phyloP scores from a whole-genome alignment of 495 filamentous ascomycete species.

The Penicillium mononematosum region DNA sequence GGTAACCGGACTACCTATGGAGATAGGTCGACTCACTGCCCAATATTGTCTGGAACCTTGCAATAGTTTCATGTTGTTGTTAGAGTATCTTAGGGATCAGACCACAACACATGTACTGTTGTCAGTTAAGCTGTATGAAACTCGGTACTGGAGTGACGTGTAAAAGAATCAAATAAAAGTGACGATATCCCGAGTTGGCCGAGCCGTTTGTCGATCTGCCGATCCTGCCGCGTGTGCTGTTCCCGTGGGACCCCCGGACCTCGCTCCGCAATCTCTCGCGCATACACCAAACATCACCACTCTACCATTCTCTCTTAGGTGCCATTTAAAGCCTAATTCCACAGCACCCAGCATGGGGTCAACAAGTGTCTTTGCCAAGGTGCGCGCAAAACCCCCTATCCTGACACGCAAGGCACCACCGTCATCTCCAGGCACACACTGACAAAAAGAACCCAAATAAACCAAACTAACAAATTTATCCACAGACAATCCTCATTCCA shows the following conservation, averaged over 20 bases:
- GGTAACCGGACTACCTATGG: too few species aligned
- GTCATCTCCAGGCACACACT: neutral
- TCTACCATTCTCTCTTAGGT: neutral
- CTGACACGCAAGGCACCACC: neutral
- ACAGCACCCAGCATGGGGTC: conserved; percentile 28
- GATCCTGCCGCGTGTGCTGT: conserved; percentile 4
- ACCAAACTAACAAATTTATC: conserved; percentile 12
- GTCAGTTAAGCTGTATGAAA: neutral
- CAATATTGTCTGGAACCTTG: neutral
- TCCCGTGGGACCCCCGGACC: neutral
- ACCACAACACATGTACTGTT: neutral
- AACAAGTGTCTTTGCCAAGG: conserved; percentile 36
- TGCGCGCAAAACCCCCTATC: conserved; percentile 12
- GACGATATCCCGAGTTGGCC: neutral
- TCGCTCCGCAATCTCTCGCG: conserved; percentile 1
- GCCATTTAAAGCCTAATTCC: too few species aligned
- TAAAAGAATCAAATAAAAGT: neutral
- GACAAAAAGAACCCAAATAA: neutral
- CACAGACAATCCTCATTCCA: conserved; percentile 74
- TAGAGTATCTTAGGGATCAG: neutral
- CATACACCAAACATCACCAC: neutral
- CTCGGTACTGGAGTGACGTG: neutral
- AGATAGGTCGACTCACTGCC: neutral
- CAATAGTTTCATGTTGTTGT: neutral
- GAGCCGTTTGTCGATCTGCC: conserved; percentile 2